Conservation (phyloP, 2,329 filamentous ascomycete species). For the Dryadomyces quercus-mongolicae region DNA sequence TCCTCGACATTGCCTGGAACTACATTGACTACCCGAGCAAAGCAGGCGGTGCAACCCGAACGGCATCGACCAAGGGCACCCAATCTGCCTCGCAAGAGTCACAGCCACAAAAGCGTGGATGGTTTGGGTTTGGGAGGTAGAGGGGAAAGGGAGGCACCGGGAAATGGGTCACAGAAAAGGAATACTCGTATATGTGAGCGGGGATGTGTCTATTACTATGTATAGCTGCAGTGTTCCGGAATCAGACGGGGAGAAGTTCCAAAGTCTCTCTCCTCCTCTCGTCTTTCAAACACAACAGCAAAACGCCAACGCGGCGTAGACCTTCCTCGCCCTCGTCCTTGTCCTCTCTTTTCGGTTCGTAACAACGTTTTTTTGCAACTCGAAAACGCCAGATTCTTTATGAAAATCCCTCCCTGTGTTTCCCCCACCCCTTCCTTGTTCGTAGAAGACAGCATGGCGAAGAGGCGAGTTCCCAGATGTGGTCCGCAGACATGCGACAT, state of each 20-base stretch:
- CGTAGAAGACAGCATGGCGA: background rate
- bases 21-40: conserved; percentile 84
- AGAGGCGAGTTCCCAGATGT: background rate
- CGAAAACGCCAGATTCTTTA: background rate
- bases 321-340: background rate
- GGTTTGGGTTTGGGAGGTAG: conserved; percentile 61
- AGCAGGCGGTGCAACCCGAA: conserved; percentile 12
- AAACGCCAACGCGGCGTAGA: background rate
- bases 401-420: background rate
- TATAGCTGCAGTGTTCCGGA: background rate
- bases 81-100: conserved; percentile 23
- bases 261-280: too few species aligned
- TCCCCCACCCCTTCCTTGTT: too few species aligned
- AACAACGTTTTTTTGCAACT: background rate
- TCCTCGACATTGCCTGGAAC: conserved; percentile 95
- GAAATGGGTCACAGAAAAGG: background rate
- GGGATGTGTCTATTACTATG: conserved; percentile 9
- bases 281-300: background rate
- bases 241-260: too few species aligned
- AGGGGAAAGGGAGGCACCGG: background rate
- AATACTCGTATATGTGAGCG: too few species aligned
- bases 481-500: background rate
- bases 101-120: conserved; percentile 53
- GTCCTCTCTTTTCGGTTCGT: background rate
- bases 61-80: conserved; percentile 4